Evolutionary conservation across 306 rosid species (phyloP).

Genomic region (Vicia villosa): DNA sequence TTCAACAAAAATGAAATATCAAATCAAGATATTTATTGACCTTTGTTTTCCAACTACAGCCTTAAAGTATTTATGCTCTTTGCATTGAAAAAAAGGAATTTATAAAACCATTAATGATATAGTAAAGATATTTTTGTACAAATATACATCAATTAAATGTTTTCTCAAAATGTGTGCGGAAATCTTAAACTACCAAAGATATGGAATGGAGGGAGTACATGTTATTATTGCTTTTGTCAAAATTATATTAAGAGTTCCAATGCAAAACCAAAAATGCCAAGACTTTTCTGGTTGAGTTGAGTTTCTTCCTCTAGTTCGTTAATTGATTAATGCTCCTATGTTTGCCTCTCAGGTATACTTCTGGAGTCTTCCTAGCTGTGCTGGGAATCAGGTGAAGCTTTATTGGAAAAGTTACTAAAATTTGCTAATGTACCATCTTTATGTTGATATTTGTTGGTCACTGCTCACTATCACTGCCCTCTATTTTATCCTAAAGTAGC

Average conservation of each 20-base stretch:
- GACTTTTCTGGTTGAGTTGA: background rate
- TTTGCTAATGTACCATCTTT: constrained; percentile 30
- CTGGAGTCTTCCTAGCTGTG: constrained; percentile 99
- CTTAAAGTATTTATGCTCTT: background rate
- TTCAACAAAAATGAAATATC: no score
- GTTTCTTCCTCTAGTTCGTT: background rate
- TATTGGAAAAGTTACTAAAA: background rate
- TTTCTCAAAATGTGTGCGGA: background rate
- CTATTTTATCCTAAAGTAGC: constrained; percentile 15
- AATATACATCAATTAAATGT: background rate
- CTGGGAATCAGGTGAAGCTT: constrained; percentile 87
- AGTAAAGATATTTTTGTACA: background rate
- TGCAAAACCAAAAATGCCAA: background rate
- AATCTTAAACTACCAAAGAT: background rate
- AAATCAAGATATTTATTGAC: background rate
- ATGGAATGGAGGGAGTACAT: background rate
- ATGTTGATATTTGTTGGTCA: constrained; percentile 29
- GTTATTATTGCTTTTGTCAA: background rate
- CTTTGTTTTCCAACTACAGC: background rate
- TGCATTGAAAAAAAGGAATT: background rate
- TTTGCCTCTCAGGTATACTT: constrained; percentile 72
- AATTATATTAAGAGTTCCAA: background rate
- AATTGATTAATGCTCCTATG: background rate
- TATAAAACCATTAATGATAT: background rate
- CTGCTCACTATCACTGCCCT: background rate